phyloP scores from a whole-genome alignment of 2,329 filamentous ascomycete genomes.

The Chrysosporium keratinophilum region DNA sequence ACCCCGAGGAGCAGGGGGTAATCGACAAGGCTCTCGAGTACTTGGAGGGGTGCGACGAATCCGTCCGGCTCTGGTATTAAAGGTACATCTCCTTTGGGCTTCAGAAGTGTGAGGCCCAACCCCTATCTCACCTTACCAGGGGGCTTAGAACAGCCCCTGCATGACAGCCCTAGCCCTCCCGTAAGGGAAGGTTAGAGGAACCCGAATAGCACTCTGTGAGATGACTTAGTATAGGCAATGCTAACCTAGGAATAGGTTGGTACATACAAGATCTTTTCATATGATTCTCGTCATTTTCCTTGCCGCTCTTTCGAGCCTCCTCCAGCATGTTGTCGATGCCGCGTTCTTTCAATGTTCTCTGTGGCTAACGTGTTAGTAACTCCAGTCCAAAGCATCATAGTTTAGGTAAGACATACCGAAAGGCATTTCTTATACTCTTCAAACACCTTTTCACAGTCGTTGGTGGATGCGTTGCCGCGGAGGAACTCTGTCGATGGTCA shows the following conservation, averaged over 20 bases:
- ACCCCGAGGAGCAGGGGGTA: slow-evolving; percentile 4
- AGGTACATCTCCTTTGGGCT: not conserved
- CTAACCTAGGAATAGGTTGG: slow-evolving; percentile 3
- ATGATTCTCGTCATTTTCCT: slow-evolving; percentile 69
- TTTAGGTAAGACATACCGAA: slow-evolving; percentile 44
- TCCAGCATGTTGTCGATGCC: slow-evolving; percentile 90
- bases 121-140: not conserved
- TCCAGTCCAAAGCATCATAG: not conserved
- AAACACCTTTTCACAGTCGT: slow-evolving; percentile 80
- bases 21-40: slow-evolving; percentile 7
- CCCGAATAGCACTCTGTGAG: slow-evolving; percentile 1
- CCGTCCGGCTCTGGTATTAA: slow-evolving; percentile 1
- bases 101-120: not conserved
- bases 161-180: not conserved
- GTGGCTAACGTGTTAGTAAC: slow-evolving; percentile 11
- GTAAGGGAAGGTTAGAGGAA: not conserved
- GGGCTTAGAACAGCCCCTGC: not conserved
- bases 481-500: slow-evolving; percentile 62
- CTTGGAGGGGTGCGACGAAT: not conserved
- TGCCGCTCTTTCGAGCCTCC: slow-evolving; percentile 79
- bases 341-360: slow-evolving; percentile 77
- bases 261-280: slow-evolving; percentile 34
- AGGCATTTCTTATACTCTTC: slow-evolving; percentile 81
- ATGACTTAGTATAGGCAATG: slow-evolving; percentile 1
- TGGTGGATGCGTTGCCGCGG: slow-evolving; percentile 67